phyloP scores from a whole-genome alignment of 2,329 filamentous ascomycete genomes.

The Aspergillus cejpii region DNA sequence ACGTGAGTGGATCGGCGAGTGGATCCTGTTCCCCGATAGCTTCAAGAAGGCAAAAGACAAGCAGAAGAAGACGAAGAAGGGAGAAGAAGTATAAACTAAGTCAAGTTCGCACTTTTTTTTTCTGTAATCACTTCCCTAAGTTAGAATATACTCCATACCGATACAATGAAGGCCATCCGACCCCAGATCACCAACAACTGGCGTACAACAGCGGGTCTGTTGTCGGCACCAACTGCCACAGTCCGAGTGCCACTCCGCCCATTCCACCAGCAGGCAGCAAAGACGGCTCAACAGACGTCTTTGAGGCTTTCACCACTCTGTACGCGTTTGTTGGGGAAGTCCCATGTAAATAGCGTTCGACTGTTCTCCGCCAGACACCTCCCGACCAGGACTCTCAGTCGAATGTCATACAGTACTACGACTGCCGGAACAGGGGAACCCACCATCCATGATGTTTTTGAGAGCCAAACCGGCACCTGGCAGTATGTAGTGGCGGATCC shows the following conservation, averaged over 20 bases:
- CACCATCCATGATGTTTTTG: constrained; percentile 30
- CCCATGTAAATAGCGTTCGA: not conserved
- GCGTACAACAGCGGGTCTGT: not conserved
- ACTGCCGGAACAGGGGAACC: constrained; percentile 13
- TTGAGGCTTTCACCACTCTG: not conserved
- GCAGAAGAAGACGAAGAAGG: no score
- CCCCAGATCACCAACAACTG: not conserved
- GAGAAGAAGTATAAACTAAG: not conserved
- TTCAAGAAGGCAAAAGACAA: not conserved
- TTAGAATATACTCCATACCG: not conserved
- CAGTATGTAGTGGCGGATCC: constrained; percentile 57
- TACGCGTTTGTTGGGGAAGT: not conserved
- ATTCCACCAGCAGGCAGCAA: not conserved
- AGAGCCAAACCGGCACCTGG: constrained; percentile 49
- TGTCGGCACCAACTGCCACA: not conserved
- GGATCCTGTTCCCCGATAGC: not conserved
- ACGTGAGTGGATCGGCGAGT: not conserved
- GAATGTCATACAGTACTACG: not conserved
- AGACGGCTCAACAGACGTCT: not conserved
- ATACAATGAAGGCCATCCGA: not conserved
- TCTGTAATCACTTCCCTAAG: no score
- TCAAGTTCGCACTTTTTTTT: not conserved
- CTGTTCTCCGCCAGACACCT: not conserved
- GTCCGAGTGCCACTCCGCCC: not conserved
- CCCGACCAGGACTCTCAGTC: not conserved